phyloP scores from a whole-genome alignment of 148 eudicot species.

The Polygonum aviculare region DNA sequence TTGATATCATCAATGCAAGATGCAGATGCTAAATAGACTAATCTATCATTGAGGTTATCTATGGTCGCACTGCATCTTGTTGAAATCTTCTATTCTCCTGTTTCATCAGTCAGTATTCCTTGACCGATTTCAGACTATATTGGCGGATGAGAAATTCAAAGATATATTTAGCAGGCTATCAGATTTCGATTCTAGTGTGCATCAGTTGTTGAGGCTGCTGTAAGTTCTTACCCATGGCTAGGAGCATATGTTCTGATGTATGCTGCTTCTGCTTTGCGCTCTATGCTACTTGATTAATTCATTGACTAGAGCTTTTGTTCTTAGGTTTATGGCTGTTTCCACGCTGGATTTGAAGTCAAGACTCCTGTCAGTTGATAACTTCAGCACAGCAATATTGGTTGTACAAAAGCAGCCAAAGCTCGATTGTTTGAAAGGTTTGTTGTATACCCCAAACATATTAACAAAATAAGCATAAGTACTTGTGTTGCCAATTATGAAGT shows the following conservation, averaged over 20 bases:
- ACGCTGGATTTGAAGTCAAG: constrained; percentile 61
- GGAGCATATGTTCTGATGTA: background rate
- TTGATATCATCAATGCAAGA: background rate
- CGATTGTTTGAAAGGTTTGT: constrained; percentile 62
- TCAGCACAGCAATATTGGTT: constrained; percentile 44
- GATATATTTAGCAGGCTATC: constrained; percentile 39
- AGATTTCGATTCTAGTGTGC: constrained; percentile 60
- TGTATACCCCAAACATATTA: background rate
- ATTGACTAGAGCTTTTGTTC: background rate
- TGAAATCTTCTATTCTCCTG: background rate
- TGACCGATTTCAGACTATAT: constrained; percentile 49
- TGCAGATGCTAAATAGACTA: background rate
- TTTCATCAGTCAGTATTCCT: constrained; percentile 24
- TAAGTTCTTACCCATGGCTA: constrained; percentile 30
- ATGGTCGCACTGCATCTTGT: background rate
- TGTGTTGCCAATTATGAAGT: background rate
- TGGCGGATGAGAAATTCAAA: constrained; percentile 57
- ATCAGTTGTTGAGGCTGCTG: constrained; percentile 71
- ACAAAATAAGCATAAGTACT: background rate
- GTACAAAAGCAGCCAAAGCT: constrained; percentile 67
- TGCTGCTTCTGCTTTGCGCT: constrained; percentile 1
- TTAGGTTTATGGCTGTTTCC: constrained; percentile 70
- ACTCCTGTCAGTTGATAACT: constrained; percentile 54
- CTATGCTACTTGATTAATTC: background rate
- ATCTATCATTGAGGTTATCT: background rate